Percentiles rank a stretch among this genome's conserved stretches.
phyloP scores from a whole-genome alignment of 2,329 filamentous ascomycete species.

The Fonsecaea pedrosoi region DNA sequence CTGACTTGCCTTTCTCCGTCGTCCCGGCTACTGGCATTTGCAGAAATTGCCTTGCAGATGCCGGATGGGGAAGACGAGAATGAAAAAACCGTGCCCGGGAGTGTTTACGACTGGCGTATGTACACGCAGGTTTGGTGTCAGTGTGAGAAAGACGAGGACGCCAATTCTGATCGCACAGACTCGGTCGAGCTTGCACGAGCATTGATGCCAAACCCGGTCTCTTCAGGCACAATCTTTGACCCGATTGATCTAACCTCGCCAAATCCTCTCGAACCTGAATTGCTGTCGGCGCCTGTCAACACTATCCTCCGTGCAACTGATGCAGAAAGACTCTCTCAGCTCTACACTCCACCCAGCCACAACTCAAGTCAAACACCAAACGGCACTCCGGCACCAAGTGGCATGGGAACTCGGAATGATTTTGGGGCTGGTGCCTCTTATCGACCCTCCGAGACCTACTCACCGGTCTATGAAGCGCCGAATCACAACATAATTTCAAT shows the following conservation, averaged over 20 bases:
- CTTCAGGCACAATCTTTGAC: constrained; percentile 18
- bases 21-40: constrained; percentile 33
- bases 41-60: constrained; percentile 31
- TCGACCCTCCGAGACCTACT: neutral
- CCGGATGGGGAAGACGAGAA: constrained; percentile 32
- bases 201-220: constrained; percentile 31
- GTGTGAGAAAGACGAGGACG: constrained; percentile 18
- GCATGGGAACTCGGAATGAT: neutral
- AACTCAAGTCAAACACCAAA: neutral
- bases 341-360: constrained; percentile 9
- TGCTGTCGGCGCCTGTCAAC: constrained; percentile 35
- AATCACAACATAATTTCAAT: neutral
- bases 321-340: constrained; percentile 24
- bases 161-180: constrained; percentile 17
- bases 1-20: constrained; percentile 31
- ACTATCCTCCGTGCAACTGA: constrained; percentile 32
- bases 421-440: neutral
- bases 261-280: constrained; percentile 21
- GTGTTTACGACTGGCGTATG: constrained; percentile 28
- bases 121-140: constrained; percentile 25
- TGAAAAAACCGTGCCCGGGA: constrained; percentile 26
- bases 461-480: neutral
- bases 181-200: constrained; percentile 31
- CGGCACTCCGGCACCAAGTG: constrained; percentile 2
- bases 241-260: constrained; percentile 19